phyloP scores from a whole-genome alignment of 805 yeast genomes.

The Yueomyces sinensis region DNA sequence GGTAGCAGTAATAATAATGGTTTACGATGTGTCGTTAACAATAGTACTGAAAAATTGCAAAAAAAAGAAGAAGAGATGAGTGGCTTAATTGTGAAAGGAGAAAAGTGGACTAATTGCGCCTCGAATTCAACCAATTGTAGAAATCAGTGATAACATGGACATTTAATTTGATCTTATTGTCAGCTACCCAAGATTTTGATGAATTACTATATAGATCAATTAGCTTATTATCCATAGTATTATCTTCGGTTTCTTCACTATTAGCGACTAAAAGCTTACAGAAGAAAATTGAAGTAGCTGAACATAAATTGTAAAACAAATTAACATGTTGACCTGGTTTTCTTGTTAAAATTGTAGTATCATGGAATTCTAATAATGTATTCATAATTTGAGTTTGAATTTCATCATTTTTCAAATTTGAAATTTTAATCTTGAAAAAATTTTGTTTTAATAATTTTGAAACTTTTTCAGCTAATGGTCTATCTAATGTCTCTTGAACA shows the following conservation, averaged over 20 bases:
- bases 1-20: too few relatives aligned
- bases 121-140: slow-evolving; percentile 64
- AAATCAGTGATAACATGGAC: slow-evolving; percentile 51
- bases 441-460: slow-evolving; percentile 53
- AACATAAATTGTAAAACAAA: slow-evolving; percentile 42
- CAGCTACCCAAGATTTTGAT: slow-evolving; percentile 46
- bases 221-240: slow-evolving; percentile 29
- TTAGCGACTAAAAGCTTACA: slow-evolving; percentile 37
- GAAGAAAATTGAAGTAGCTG: slow-evolving; percentile 37
- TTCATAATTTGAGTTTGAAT: background rate
- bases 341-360: slow-evolving; percentile 20
- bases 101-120: slow-evolving; percentile 5
- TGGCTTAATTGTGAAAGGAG: background rate
- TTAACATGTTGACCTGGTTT: slow-evolving; percentile 27
- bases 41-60: background rate
- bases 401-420: slow-evolving; percentile 1
- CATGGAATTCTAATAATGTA: slow-evolving; percentile 30
- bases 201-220: slow-evolving; percentile 43
- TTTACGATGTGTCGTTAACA: too few relatives aligned
- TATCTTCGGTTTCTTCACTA: slow-evolving; percentile 24
- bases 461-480: slow-evolving; percentile 58
- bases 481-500: slow-evolving; percentile 56
- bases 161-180: slow-evolving; percentile 13
- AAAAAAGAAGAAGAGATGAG: background rate
- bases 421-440: slow-evolving; percentile 37